These are phyloP conservation scores for Proliferodiscus dingleyae DNA, from an alignment of 2,329 filamentous ascomycete species.

Conservation along the genomic window DNA sequence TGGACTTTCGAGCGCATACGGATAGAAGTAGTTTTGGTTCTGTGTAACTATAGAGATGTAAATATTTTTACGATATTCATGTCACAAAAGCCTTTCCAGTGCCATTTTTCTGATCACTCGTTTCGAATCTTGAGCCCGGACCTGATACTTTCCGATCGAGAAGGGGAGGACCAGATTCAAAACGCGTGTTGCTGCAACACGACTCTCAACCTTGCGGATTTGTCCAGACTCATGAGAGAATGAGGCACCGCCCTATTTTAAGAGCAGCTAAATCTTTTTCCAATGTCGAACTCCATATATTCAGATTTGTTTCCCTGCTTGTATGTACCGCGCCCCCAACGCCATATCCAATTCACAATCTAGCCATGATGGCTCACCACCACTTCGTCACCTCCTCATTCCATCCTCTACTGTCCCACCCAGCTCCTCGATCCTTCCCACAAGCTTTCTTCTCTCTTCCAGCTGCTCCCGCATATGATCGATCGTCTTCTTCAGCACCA, in stretches of 20 bases:
- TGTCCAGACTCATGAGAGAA: too few relatives aligned
- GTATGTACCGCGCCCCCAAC: neutral
- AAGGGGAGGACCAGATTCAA: too few relatives aligned
- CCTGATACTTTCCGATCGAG: too few relatives aligned
- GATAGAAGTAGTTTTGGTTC: slow-evolving; percentile 2
- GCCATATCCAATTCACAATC: neutral
- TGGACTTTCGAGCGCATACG: slow-evolving; percentile 7
- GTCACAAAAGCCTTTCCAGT: slow-evolving; percentile 1
- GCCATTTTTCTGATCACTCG: too few relatives aligned
- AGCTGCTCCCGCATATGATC: slow-evolving; percentile 48
- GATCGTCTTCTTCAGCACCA: slow-evolving; percentile 57
- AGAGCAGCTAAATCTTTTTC: too few relatives aligned
- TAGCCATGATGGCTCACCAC: neutral
- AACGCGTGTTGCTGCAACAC: too few relatives aligned
- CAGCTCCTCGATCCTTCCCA: slow-evolving; percentile 44
- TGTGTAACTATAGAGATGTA: slow-evolving; percentile 4
- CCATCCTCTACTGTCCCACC: slow-evolving; percentile 42
- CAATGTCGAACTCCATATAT: neutral
- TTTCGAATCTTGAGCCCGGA: too few relatives aligned
- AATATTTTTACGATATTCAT: slow-evolving; percentile 7
- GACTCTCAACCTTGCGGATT: too few relatives aligned
- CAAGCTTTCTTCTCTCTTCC: slow-evolving; percentile 44
- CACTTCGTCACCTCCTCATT: slow-evolving; percentile 18
- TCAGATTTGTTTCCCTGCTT: neutral
- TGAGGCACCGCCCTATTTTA: too few relatives aligned